Base-by-base conservation (phyloP, 371 early-diverging fungal genomes). In the Haplosporangium sp. region DNA sequence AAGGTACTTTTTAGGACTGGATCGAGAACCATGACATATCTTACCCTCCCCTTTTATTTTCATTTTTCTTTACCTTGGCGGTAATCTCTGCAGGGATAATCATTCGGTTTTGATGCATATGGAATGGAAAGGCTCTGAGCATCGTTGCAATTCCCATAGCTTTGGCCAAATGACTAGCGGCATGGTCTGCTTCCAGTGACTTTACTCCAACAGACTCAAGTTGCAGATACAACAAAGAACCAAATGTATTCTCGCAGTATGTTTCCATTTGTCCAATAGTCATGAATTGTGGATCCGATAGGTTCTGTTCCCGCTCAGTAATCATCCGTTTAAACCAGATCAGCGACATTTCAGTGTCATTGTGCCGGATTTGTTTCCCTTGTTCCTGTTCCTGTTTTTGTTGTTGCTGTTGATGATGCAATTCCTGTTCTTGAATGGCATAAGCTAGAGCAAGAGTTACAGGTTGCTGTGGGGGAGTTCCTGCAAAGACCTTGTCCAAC, bases 151-250 rank as follows among this genome's bases (percentile, higher is more conserved):
- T 94, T 8, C 95, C 96, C 62, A 90, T 88, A 59, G 97, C 93
- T 71, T 97, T 95, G 38, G 97, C 97, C 53, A 96, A 86, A 76
- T 97, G 96, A 63, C 95, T 92, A 2, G 95, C 94, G 1, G 93
- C 94, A 84, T 97, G 97, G 84, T 98, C 97, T 0, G 95, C 93
- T 63, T 94, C 89, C 39, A 93, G 87, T 72, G 94, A 91, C 38
- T 90, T 87, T 38, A 97, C 85, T 6, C 96, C 95, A 9, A 96
- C 85, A 0, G 94, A 90, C 81, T 98, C 96, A 35, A 97, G 86
- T 60, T 96, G 94, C 56, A 96, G 86, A 81, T 98, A 96, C 42
- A 97, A 78, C 63, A 96, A 62, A 20, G 92, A 89, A 17, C 96
- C 93, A 27, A 92, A 91, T 0, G 97, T 95, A 72, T 95, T 92